These are phyloP conservation scores for Scalesia atractyloides DNA, from an alignment of 129 eudicot species.

Conservation along the genomic window DNA sequence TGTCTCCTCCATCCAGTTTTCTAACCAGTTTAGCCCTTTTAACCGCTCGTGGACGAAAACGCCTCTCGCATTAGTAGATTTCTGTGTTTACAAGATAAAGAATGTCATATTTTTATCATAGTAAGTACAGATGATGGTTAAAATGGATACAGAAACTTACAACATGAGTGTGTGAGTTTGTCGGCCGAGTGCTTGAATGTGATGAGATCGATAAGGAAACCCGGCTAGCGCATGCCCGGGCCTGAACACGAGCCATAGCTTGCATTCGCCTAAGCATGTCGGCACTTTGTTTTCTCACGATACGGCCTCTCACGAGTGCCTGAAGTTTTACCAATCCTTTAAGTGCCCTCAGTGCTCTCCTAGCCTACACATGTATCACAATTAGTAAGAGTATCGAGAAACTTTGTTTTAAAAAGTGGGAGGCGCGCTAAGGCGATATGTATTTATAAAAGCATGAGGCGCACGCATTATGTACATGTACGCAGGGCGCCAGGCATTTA, in stretches of 20 bases:
- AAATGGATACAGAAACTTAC: conserved; percentile 39
- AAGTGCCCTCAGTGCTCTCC: conserved; percentile 83
- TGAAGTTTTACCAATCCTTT: conserved; percentile 91
- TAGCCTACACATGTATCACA: conserved; percentile 56
- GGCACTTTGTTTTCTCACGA: conserved; percentile 87
- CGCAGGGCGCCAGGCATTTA: too few species aligned
- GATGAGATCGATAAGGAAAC: conserved; percentile 52
- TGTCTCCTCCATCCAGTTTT: conserved; percentile 72
- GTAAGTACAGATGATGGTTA: not conserved
- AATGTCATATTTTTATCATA: not conserved
- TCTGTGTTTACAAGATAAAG: conserved; percentile 37
- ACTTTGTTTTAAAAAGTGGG: too few species aligned
- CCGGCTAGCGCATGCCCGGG: conserved; percentile 81
- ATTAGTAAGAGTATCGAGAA: not conserved
- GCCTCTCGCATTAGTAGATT: conserved; percentile 38
- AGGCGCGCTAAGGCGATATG: too few species aligned
- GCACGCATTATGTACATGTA: too few species aligned
- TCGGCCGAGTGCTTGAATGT: conserved; percentile 45
- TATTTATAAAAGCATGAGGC: too few species aligned
- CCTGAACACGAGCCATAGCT: conserved; percentile 96
- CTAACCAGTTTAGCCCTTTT: conserved; percentile 51
- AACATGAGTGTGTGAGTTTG: conserved; percentile 40
- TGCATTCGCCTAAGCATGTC: conserved; percentile 95
- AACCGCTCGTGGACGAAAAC: conserved; percentile 26
- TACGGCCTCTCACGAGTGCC: conserved; percentile 91